Base-by-base conservation (phyloP, 305 asterid genomes). In the Plantago coronopus region DNA sequence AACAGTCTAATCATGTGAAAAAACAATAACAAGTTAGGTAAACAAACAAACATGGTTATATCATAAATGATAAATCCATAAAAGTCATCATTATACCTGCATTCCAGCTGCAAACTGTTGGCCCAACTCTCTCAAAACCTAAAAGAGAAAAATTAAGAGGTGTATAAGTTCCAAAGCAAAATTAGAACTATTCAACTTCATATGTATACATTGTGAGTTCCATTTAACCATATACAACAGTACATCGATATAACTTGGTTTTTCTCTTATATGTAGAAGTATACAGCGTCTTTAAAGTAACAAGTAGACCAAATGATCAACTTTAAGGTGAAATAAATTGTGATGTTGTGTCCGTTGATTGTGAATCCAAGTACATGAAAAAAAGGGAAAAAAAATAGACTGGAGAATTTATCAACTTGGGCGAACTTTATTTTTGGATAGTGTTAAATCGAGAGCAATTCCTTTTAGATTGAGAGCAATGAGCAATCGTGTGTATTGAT, bases 51-150 rank as follows among this genome's bases (percentile, higher is more conserved):
- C 11, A 57, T n/a, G 51, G 61, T 10, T 22, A 34, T 34, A 27
- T 37, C 19, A 62, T 60, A 53, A 7, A 27, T 37, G 22, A 62
- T 60, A 53, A 7, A 68, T 16, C 27, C 8, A 10, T 14, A 7
- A 57, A 63, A 21, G 63, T 54, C 22, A 53, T 70, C 10, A 6
- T 18, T 34, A 50, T 56, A 93, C 99, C 99, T 77, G 87, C 81
- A 93, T 85, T 66, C 99, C 97, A 68, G 91, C 94, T 49, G 94
- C 77, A 72, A 87, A 79, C 64, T 89, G 97, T 48, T 69, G 84
- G 58, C 69, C 62, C 19, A 81, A 82, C 72, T 93, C 96, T 64
- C 84, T 81, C 31, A 81, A 72, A 63, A 91, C 94, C 98, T 91
- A 74, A 29, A 57, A 62, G 27, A 57, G 48, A n/a, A 12, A 38